Conservation (phyloP, 768 basidiomycete genomes). For the Coprinopsis strossmayeri region DNA sequence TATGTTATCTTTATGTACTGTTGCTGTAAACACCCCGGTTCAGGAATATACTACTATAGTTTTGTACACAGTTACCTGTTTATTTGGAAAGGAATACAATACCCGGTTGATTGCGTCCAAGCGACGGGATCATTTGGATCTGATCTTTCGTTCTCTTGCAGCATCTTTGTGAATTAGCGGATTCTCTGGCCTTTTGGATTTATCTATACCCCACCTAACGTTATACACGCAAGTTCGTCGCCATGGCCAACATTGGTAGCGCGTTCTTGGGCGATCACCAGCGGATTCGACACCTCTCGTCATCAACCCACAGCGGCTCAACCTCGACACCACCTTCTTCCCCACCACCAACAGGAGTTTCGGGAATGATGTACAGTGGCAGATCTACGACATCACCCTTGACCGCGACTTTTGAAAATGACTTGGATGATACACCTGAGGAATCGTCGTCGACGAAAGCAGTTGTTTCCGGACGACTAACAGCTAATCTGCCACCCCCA, state of each 20-base stretch:
- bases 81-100: no score
- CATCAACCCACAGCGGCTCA: conserved; percentile 36
- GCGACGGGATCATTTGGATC: no score
- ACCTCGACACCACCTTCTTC: conserved; percentile 31
- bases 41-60: no score
- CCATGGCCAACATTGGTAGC: conserved; percentile 51
- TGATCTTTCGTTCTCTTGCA: no score
- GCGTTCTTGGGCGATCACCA: conserved; percentile 77
- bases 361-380: conserved; percentile 20
- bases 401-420: conserved; percentile 3
- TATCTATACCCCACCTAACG: background rate
- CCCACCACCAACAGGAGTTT: conserved; percentile 31
- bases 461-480: background rate
- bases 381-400: conserved; percentile 11
- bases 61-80: no score
- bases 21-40: no score
- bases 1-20: no score
- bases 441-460: conserved; percentile 2
- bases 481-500: conserved; percentile 7
- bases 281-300: conserved; percentile 56
- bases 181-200: background rate
- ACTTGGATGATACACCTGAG: conserved; percentile 1
- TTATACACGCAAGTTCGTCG: background rate
- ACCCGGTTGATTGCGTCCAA: no score
- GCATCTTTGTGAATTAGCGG: no score